Conservation (phyloP, 345 rosid species). For the Sonneratia caseolaris region DNA sequence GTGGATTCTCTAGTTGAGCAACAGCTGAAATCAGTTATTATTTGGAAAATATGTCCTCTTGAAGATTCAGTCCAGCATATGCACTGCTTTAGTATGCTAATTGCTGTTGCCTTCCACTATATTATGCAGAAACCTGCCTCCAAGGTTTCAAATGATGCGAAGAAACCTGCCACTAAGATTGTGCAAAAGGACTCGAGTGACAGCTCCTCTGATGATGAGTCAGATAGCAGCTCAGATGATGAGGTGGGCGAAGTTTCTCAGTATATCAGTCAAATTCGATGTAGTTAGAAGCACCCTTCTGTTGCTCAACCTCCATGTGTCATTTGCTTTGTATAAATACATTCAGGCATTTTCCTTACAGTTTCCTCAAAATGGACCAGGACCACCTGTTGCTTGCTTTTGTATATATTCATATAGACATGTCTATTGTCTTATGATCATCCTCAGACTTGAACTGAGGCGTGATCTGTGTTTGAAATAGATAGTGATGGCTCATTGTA, state of each 20-base stretch:
- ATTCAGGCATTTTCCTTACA: background rate
- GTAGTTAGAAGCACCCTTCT: background rate
- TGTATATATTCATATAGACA: background rate
- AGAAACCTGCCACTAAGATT: constrained; percentile 1
- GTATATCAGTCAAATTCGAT: background rate
- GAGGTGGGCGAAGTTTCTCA: background rate
- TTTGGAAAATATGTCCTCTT: background rate
- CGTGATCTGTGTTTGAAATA: background rate
- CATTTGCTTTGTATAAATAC: background rate
- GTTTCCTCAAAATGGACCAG: no score
- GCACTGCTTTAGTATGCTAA: no score
- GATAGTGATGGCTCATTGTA: background rate
- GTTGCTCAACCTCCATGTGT: background rate
- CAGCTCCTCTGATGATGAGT: background rate
- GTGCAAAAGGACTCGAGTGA: background rate
- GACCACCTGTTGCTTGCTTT: background rate
- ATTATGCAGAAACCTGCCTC: no score
- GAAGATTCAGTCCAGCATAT: no score
- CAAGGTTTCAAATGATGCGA: background rate
- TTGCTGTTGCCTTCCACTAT: no score
- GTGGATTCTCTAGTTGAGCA: background rate
- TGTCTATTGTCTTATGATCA: background rate
- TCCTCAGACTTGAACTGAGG: background rate
- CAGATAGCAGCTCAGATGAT: constrained; percentile 7
- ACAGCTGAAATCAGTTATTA: background rate